Conservation (phyloP, 768 basidiomycete species). For the Mycena rebaudengoi region DNA sequence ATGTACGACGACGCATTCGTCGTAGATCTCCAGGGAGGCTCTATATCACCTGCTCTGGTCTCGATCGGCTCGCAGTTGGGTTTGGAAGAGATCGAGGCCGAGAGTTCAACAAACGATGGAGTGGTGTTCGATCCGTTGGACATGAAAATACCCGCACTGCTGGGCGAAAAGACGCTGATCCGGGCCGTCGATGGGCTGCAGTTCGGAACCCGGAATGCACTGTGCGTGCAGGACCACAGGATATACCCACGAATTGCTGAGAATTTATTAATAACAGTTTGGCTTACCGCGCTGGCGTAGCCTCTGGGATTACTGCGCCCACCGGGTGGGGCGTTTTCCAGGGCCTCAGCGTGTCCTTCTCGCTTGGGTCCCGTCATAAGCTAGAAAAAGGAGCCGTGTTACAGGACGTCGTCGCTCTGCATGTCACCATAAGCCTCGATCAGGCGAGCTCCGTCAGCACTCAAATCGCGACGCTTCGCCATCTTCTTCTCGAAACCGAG, state of each 20-base stretch:
- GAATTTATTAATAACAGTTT: constrained; percentile 48
- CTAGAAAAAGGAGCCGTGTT: constrained; percentile 66
- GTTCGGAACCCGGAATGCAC: constrained; percentile 68
- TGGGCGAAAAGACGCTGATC: constrained; percentile 51
- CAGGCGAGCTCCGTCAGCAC: constrained; percentile 65
- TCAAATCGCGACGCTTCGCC: constrained; percentile 68
- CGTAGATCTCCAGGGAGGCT: constrained; percentile 33
- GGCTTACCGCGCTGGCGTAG: constrained; percentile 73
- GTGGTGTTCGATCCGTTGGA: constrained; percentile 55
- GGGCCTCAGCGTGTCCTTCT: constrained; percentile 69
- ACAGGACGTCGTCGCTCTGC: constrained; percentile 67
- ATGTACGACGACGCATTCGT: constrained; percentile 18
- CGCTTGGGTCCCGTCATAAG: constrained; percentile 61
- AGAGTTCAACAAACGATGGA: constrained; percentile 70
- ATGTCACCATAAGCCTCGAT: constrained; percentile 59
- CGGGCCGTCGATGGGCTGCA: constrained; percentile 79
- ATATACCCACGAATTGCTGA: no score
- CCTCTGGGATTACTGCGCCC: constrained; percentile 67
- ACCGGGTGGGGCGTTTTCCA: constrained; percentile 55
- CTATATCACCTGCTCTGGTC: constrained; percentile 59
- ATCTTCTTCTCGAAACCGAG: constrained; percentile 54
- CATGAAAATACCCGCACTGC: constrained; percentile 48
- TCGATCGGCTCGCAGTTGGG: constrained; percentile 71
- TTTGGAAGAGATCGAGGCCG: constrained; percentile 68
- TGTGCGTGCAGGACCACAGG: no score